A percentile compares a stretch with the other conserved stretches of the same genome.
These are phyloP conservation scores for Collybia sordida DNA, from an alignment of 768 basidiomycete species.

Conservation along the genomic window DNA sequence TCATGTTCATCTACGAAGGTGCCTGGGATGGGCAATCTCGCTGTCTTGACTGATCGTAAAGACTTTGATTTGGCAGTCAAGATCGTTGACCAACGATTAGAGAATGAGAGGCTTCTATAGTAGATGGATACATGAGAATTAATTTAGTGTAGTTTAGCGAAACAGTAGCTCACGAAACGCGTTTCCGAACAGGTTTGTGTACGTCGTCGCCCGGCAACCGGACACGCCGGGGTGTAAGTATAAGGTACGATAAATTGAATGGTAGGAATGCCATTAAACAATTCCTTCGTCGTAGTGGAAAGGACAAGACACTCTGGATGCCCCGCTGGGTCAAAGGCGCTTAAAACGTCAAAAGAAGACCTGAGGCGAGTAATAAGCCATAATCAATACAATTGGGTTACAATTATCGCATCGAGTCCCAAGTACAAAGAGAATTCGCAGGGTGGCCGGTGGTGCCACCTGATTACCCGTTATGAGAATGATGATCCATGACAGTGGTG, in stretches of 20 bases:
- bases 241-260: constrained; percentile 52
- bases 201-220: constrained; percentile 42
- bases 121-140: background rate
- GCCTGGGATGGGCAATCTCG: background rate
- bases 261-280: constrained; percentile 25
- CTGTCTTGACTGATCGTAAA: constrained; percentile 14
- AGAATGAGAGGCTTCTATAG: background rate
- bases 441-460: no score
- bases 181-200: constrained; percentile 8
- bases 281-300: no score
- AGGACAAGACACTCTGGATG: no score
- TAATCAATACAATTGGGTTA: no score
- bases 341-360: no score
- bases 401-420: no score
- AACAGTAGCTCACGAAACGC: constrained; percentile 11
- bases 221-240: constrained; percentile 52
- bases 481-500: no score
- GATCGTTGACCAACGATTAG: constrained; percentile 16
- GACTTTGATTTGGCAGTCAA: constrained; percentile 24
- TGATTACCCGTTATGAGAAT: no score
- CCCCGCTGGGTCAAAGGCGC: no score
- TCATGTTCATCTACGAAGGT: constrained; percentile 1
- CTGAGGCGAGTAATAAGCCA: no score
- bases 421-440: no score
- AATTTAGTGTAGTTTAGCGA: background rate